phyloP scores from a whole-genome alignment of 768 basidiomycete species.

The Cystobasidium ongulense region DNA sequence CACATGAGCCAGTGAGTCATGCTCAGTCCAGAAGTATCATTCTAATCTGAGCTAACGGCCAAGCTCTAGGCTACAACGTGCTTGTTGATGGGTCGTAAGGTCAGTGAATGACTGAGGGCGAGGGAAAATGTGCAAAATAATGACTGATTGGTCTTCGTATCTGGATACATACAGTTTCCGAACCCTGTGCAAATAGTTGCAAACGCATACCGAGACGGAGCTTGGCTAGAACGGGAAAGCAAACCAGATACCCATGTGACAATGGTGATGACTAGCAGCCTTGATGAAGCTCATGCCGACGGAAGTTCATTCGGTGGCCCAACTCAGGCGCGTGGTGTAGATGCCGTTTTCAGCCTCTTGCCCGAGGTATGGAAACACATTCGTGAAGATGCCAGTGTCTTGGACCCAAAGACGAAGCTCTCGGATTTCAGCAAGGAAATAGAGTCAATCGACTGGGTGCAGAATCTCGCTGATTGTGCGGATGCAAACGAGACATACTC shows the following conservation, averaged over 20 bases:
- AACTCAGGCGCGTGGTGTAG: background rate
- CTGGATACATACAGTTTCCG: background rate
- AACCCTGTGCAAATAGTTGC: background rate
- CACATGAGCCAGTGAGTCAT: background rate
- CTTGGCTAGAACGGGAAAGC: background rate
- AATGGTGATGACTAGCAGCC: background rate
- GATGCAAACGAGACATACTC: background rate
- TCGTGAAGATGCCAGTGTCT: background rate
- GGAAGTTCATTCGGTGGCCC: background rate
- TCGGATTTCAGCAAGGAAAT: background rate
- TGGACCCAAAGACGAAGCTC: background rate
- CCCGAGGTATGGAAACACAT: background rate
- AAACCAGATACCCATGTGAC: background rate
- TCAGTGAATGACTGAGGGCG: background rate
- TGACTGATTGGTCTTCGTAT: too few relatives aligned
- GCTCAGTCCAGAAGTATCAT: too few relatives aligned
- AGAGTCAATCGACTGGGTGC: background rate
- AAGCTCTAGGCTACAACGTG: background rate
- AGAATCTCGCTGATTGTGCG: background rate
- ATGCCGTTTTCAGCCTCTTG: background rate
- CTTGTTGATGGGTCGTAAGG: background rate
- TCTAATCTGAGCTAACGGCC: background rate
- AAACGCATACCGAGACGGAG: background rate
- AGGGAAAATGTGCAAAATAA: too few relatives aligned
- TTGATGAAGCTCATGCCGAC: background rate